Percentiles rank a stretch among this genome's conserved stretches.
phyloP scores from a whole-genome alignment of 1,139 yeast genomes.

The Tardiomyces depauwii region DNA sequence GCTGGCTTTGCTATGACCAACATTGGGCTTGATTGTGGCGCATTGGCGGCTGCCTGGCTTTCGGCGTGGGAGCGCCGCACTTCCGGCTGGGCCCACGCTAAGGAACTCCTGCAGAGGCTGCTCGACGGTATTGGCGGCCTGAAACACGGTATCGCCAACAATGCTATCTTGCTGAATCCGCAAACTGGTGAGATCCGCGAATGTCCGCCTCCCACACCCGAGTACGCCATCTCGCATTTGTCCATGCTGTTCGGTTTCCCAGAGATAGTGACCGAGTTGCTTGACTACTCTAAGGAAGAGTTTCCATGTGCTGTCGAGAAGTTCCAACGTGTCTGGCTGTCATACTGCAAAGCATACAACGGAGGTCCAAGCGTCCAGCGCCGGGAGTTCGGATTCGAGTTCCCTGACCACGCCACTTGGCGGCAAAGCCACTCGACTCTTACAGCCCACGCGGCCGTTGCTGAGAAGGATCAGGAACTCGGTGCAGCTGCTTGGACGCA shows the following conservation, averaged over 20 bases:
- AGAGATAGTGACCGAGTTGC: constrained; percentile 8
- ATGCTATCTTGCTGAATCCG: constrained; percentile 8
- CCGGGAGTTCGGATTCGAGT: constrained; percentile 7
- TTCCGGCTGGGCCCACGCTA: constrained; percentile 6
- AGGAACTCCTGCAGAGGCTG: constrained; percentile 1
- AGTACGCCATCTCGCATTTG: constrained; percentile 10
- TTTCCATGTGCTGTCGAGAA: constrained; percentile 1
- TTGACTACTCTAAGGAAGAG: constrained; percentile 5
- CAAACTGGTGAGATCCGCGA: constrained; percentile 8
- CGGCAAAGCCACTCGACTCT: constrained; percentile 11
- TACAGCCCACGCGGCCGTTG: constrained; percentile 8
- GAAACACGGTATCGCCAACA: constrained; percentile 9
- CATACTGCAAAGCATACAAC: constrained; percentile 8
- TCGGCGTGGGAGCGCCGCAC: constrained; percentile 11
- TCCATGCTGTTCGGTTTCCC: constrained; percentile 11
- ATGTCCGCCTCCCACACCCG: constrained; percentile 11
- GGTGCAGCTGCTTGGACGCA: constrained; percentile 9
- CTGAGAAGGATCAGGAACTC: constrained; percentile 1
- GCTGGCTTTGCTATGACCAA: constrained; percentile 10
- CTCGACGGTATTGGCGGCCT: constrained; percentile 2
- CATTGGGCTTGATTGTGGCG: constrained; percentile 11
- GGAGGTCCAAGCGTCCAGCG: constrained; percentile 6
- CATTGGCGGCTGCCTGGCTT: constrained; percentile 11
- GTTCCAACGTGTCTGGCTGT: constrained; percentile 7
- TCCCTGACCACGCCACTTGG: constrained; percentile 7